phyloP scores from a whole-genome alignment of 2,329 filamentous ascomycete species.

The Pyricularia grisea region DNA sequence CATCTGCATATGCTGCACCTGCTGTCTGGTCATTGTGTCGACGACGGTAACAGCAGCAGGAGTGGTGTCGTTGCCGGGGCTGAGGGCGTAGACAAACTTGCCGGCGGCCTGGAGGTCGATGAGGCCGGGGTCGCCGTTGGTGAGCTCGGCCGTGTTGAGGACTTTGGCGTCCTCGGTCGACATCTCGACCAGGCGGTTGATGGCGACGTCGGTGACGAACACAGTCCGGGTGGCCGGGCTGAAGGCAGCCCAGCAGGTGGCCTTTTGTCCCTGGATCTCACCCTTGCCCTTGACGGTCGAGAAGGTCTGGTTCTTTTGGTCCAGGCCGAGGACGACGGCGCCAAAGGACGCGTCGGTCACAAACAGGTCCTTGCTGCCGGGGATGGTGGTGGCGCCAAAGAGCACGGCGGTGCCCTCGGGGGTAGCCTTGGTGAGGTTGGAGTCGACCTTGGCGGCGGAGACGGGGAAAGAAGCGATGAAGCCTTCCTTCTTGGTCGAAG shows the following conservation, averaged over 20 bases:
- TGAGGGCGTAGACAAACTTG: constrained; percentile 46
- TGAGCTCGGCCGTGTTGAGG: constrained; percentile 29
- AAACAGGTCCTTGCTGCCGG: constrained; percentile 34
- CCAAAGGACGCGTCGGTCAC: constrained; percentile 51
- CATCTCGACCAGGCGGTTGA: constrained; percentile 48
- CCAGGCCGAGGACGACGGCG: constrained; percentile 35
- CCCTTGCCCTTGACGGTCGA: constrained; percentile 27
- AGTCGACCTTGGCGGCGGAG: constrained; percentile 12
- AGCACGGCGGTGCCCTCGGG: constrained; percentile 45
- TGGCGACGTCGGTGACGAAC: constrained; percentile 47
- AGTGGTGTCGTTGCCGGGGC: constrained; percentile 37
- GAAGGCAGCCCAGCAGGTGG: constrained; percentile 50
- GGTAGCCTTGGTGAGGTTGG: constrained; percentile 25
- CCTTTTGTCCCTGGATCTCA: constrained; percentile 38
- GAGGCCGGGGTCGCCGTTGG: constrained; percentile 40
- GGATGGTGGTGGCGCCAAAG: constrained; percentile 41
- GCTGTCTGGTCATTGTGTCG: constrained; percentile 18
- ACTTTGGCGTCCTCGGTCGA: constrained; percentile 37
- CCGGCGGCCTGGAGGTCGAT: constrained; percentile 45
- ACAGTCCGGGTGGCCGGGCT: constrained; percentile 36
- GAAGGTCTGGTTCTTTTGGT: constrained; percentile 19
- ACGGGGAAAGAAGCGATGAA: constrained; percentile 45
- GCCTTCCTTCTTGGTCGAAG: constrained; percentile 41
- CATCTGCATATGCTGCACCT: constrained; percentile 23
- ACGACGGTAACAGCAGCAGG: constrained; percentile 27